These are phyloP conservation scores for Calcarisporium arbuscula DNA, from an alignment of 2,329 filamentous ascomycete species.

Conservation along the genomic window DNA sequence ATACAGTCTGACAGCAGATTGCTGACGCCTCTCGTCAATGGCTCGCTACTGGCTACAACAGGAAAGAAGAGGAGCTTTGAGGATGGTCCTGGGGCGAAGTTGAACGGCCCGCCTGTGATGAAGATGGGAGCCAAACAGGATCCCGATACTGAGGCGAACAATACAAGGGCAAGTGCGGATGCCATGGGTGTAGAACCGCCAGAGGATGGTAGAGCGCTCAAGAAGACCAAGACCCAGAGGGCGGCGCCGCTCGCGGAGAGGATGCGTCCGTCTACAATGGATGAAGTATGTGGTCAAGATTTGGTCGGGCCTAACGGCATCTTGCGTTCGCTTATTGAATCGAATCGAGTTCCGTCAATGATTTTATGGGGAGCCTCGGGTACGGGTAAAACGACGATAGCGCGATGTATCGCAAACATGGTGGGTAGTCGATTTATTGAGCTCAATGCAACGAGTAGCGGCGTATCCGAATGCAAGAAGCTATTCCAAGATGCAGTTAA, in stretches of 20 bases:
- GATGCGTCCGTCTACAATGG: conserved; percentile 78
- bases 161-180: conserved; percentile 6
- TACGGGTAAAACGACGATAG: conserved; percentile 87
- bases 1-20: conserved; percentile 25
- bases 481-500: conserved; percentile 78
- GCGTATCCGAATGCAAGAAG: conserved; percentile 87
- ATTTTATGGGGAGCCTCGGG: conserved; percentile 84
- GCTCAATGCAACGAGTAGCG: conserved; percentile 87
- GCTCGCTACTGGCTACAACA: conserved; percentile 20
- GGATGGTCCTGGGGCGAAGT: conserved; percentile 40
- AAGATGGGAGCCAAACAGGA: too few species aligned
- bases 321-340: conserved; percentile 77
- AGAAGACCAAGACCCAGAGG: conserved; percentile 63
- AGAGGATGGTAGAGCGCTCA: conserved; percentile 38
- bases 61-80: conserved; percentile 48
- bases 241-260: conserved; percentile 85
- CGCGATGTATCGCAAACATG: conserved; percentile 76
- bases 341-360: conserved; percentile 85
- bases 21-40: conserved; percentile 27
- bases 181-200: conserved; percentile 2
- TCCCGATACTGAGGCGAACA: too few species aligned
- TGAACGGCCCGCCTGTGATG: conserved; percentile 1
- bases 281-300: conserved; percentile 87
- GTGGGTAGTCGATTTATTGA: conserved; percentile 86
- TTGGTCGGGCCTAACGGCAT: conserved; percentile 82